Conservation (phyloP, 2,329 filamentous ascomycete species). For the Arthrinium phaeospermum region DNA sequence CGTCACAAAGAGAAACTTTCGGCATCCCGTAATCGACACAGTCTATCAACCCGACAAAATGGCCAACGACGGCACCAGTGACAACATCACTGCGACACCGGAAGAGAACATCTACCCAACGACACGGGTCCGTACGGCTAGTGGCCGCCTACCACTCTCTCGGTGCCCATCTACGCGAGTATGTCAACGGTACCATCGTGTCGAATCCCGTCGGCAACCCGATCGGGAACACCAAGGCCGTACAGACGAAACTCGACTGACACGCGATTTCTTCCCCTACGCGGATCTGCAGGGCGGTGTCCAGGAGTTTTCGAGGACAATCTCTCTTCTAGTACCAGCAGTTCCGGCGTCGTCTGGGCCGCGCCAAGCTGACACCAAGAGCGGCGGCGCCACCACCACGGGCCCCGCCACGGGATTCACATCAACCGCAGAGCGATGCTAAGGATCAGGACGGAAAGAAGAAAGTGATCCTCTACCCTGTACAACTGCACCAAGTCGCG, state of each 20-base stretch:
- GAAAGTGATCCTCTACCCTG: too few species aligned
- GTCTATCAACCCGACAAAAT: conserved; percentile 34
- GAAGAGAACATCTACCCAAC: conserved; percentile 35
- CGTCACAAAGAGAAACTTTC: too few species aligned
- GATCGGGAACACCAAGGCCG: conserved; percentile 40
- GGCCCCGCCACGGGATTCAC: too few species aligned
- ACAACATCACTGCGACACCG: conserved; percentile 42
- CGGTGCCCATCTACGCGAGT: conserved; percentile 39
- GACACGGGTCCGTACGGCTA: conserved; percentile 36
- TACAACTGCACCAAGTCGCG: conserved; percentile 42
- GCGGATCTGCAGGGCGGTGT: conserved; percentile 38
- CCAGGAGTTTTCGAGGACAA: conserved; percentile 42
- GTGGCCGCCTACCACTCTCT: conserved; percentile 44
- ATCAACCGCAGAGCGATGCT: too few species aligned
- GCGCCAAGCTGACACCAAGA: conserved; percentile 32
- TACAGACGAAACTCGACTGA: conserved; percentile 47
- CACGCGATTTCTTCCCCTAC: conserved; percentile 40
- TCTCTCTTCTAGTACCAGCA: conserved; percentile 44
- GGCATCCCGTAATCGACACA: conserved; percentile 42
- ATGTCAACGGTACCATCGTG: conserved; percentile 41
- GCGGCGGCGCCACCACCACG: conserved; percentile 33
- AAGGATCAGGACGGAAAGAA: too few species aligned
- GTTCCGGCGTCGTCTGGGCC: conserved; percentile 44
- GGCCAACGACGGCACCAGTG: conserved; percentile 43
- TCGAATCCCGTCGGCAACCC: conserved; percentile 32